These are phyloP conservation scores for Mortierella sp. DNA, from an alignment of 371 early-diverging fungal genomes.

Conservation along the genomic window DNA sequence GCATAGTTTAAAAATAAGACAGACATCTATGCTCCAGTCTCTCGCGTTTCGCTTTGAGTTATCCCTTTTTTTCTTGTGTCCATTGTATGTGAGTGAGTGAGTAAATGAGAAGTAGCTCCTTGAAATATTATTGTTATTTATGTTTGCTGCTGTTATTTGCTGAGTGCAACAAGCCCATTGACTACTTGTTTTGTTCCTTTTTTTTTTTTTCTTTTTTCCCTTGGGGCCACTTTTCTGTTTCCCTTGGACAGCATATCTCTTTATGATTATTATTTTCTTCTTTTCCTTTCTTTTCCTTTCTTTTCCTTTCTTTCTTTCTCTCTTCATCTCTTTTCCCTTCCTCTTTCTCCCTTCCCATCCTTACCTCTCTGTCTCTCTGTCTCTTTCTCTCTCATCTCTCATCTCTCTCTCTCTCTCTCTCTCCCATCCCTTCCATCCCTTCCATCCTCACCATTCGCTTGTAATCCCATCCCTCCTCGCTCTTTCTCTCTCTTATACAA, in stretches of 20 bases:
- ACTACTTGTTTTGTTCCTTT: neutral
- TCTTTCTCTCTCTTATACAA: slow-evolving; percentile 12
- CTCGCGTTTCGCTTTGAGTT: neutral
- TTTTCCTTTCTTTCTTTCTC: neutral
- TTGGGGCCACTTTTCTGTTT: neutral
- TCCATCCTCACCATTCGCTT: neutral
- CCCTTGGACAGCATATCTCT: too few relatives aligned
- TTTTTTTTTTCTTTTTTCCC: too few relatives aligned
- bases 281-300: too few relatives aligned
- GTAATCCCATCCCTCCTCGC: neutral
- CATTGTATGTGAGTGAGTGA: neutral
- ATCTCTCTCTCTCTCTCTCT: neutral
- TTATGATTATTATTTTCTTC: too few relatives aligned
- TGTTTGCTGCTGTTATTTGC: neutral
- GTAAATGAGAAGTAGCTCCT: neutral
- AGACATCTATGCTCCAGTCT: neutral
- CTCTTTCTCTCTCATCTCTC: neutral
- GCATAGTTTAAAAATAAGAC: neutral
- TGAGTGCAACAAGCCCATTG: neutral
- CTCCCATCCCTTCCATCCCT: neutral
- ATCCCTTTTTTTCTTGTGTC: neutral
- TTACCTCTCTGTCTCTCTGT: neutral
- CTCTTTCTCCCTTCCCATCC: neutral
- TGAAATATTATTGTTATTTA: neutral
- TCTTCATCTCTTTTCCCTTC: neutral